These are phyloP conservation scores for Peronospora belbahrii DNA, from an alignment of 352 stramenopile species.

Conservation along the genomic window DNA sequence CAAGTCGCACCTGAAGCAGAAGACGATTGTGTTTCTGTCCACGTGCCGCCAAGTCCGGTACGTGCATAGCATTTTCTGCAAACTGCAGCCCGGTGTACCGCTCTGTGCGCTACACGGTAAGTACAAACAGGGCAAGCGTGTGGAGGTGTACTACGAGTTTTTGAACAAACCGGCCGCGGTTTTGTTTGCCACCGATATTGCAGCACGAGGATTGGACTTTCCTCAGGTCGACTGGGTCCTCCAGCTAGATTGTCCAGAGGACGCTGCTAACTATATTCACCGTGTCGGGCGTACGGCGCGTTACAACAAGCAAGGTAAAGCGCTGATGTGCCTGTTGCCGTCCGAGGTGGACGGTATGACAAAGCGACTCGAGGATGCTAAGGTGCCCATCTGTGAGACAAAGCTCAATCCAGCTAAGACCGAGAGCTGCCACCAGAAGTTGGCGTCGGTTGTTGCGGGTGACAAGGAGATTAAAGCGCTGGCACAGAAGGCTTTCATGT, in stretches of 20 bases:
- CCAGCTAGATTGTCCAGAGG: conserved; percentile 96
- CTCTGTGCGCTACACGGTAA: conserved; percentile 97
- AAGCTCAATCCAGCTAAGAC: conserved; percentile 96
- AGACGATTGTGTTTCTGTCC: conserved; percentile 98
- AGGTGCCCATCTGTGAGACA: conserved; percentile 95
- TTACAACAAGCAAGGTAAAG: conserved; percentile 92
- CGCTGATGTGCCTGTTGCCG: conserved; percentile 88
- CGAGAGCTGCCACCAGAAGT: conserved; percentile 87
- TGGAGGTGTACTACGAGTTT: conserved; percentile 99
- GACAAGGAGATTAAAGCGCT: conserved; percentile 92
- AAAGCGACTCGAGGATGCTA: conserved; percentile 78
- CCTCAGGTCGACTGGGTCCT: conserved; percentile 98
- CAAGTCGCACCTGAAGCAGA: conserved; percentile 97
- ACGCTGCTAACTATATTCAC: conserved; percentile 98
- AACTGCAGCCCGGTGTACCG: conserved; percentile 94
- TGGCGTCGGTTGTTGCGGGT: conserved; percentile 87
- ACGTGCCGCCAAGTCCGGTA: conserved; percentile 96
- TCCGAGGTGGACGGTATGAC: conserved; percentile 88
- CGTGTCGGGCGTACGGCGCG: conserved; percentile 93
- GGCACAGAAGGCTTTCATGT: conserved; percentile 97
- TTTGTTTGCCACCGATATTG: conserved; percentile 98
- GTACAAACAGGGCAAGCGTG: conserved; percentile 96
- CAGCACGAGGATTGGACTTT: conserved; percentile 96
- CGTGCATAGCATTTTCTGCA: conserved; percentile 93
- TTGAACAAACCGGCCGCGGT: conserved; percentile 89